Evolutionary conservation across 495 filamentous ascomycete species (phyloP).

Genomic region (Entonaema liquescens): DNA sequence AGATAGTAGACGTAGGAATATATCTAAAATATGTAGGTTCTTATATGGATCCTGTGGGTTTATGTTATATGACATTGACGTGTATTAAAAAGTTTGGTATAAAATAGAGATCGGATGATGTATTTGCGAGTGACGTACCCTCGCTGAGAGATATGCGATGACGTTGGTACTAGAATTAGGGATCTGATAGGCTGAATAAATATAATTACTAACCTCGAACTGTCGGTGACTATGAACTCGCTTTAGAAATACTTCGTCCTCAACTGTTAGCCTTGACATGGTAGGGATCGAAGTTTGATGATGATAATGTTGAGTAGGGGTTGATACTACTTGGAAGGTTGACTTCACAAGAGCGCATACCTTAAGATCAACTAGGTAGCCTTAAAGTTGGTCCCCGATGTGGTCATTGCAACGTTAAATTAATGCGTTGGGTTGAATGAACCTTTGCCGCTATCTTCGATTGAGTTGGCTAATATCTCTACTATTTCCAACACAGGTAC

Average conservation of each 20-base stretch:
- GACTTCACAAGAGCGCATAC: not conserved
- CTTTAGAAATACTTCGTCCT: not conserved
- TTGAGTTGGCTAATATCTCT: no score
- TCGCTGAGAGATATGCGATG: not conserved
- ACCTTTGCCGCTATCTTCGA: not conserved
- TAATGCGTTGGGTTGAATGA: not conserved
- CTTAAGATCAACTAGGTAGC: not conserved
- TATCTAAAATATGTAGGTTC: no score
- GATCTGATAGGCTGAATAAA: not conserved
- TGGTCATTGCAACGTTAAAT: not conserved
- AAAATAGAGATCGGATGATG: not conserved
- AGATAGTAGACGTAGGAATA: no score
- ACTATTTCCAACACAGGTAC: no score
- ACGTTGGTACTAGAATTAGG: no score
- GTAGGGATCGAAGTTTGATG: not conserved
- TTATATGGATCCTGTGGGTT: no score
- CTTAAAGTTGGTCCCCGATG: not conserved
- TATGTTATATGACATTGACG: no score
- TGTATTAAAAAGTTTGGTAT: slow-evolving; percentile 1
- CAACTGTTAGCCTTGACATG: not conserved
- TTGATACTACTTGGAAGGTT: not conserved
- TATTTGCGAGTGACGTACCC: not conserved
- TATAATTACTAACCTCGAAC: not conserved
- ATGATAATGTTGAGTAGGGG: not conserved
- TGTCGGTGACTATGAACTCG: not conserved